A percentile compares a stretch with the other conserved stretches of the same genome.
phyloP scores from a whole-genome alignment of 352 stramenopile genomes.

The Phytophthora tentaculata region DNA sequence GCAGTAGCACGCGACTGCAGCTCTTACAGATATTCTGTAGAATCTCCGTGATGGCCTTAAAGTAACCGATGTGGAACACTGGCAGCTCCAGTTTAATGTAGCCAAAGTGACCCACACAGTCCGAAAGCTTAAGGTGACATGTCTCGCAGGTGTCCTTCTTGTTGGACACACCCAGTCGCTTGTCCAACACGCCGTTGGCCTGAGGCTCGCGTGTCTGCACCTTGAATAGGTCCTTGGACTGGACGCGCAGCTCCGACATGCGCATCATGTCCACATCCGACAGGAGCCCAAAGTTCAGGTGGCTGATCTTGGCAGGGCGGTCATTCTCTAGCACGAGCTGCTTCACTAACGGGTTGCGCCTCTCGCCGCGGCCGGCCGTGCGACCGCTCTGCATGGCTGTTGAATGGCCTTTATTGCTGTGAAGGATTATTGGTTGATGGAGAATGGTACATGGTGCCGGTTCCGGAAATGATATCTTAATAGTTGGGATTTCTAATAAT shows the following conservation, averaged over 20 bases:
- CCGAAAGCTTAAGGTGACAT: conserved; percentile 91
- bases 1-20: conserved; percentile 95
- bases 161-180: conserved; percentile 97
- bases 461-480: too few relatives aligned
- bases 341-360: conserved; percentile 87
- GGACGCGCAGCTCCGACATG: conserved; percentile 95
- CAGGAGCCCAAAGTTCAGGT: conserved; percentile 98
- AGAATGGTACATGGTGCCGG: too few relatives aligned
- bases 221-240: conserved; percentile 96
- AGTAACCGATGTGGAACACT: conserved; percentile 99
- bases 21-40: conserved; percentile 98
- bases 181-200: conserved; percentile 95
- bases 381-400: conserved; percentile 47
- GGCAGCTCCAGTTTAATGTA: conserved; percentile 98
- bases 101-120: conserved; percentile 99
- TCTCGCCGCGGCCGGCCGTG: conserved; percentile 43
- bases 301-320: conserved; percentile 94
- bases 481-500: too few relatives aligned
- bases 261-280: conserved; percentile 96
- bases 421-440: too few relatives aligned
- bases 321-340: conserved; percentile 91
- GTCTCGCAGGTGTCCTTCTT: conserved; percentile 96
- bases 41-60: conserved; percentile 98
- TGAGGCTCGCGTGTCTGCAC: conserved; percentile 95
- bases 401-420: too few relatives aligned